Evolutionary conservation across 129 eudicot genomes (phyloP).

Genomic region (Lonicera japonica): DNA sequence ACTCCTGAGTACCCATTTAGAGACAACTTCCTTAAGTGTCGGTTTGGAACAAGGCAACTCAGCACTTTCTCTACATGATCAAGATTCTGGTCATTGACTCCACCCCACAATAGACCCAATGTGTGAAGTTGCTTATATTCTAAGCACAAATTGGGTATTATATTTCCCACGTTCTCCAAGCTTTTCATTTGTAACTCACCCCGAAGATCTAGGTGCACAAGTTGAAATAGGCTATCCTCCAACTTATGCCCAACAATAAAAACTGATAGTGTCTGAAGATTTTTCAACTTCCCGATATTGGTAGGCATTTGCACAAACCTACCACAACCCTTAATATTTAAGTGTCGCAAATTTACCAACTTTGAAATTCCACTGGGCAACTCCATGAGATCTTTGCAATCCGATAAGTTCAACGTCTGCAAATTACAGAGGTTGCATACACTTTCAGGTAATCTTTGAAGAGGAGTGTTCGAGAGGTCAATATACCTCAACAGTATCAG

Average conservation of each 20-base stretch:
- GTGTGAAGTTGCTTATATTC: constrained; percentile 9
- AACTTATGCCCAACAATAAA: constrained; percentile 12
- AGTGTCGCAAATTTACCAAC: constrained; percentile 10
- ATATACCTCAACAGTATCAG: constrained; percentile 18
- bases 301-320: constrained; percentile 15
- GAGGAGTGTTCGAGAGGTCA: constrained; percentile 12
- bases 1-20: constrained; percentile 12
- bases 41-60: constrained; percentile 10
- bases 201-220: constrained; percentile 5
- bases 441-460: constrained; percentile 14
- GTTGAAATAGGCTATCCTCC: constrained; percentile 15
- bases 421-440: constrained; percentile 13
- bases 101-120: constrained; percentile 14
- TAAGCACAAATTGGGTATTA: constrained; percentile 8
- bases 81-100: neutral
- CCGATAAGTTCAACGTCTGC: constrained; percentile 17
- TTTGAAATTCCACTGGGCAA: constrained; percentile 11
- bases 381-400: constrained; percentile 10
- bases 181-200: constrained; percentile 11
- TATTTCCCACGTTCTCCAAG: constrained; percentile 8
- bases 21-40: neutral
- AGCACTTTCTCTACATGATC: constrained; percentile 6
- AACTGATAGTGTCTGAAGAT: constrained; percentile 17
- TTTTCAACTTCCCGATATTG: constrained; percentile 2
- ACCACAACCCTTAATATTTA: constrained; percentile 4